Evolutionary conservation across 2,329 filamentous ascomycete species (phyloP).

Genomic region (Colletotrichum plurivorum): DNA sequence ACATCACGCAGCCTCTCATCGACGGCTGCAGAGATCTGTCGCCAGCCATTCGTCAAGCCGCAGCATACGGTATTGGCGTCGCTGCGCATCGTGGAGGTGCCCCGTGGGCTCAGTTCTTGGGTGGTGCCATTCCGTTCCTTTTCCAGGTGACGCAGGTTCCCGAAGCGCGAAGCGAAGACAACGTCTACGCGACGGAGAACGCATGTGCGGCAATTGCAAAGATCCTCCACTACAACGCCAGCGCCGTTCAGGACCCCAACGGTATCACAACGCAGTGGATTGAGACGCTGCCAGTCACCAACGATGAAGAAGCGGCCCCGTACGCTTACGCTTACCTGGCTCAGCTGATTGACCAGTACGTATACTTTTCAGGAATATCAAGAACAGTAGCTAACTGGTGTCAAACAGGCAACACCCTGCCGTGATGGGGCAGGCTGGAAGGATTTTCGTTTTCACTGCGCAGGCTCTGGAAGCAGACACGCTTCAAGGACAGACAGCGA

Average conservation of each 20-base stretch:
- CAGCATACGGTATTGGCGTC: constrained; percentile 95
- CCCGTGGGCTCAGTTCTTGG: constrained; percentile 89
- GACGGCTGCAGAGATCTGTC: constrained; percentile 88
- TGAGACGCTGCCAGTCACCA: constrained; percentile 89
- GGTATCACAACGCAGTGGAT: constrained; percentile 89
- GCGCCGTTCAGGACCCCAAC: constrained; percentile 82
- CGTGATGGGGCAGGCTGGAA: constrained; percentile 82
- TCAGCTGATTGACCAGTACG: constrained; percentile 94
- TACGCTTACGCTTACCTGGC: constrained; percentile 95
- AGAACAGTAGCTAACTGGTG: constrained; percentile 45
- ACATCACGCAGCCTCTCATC: constrained; percentile 89
- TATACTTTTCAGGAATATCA: constrained; percentile 65
- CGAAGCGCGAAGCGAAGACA: constrained; percentile 89
- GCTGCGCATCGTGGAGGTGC: constrained; percentile 93
- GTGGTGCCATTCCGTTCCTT: constrained; percentile 82
- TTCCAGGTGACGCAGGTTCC: constrained; percentile 88
- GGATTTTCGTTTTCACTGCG: constrained; percentile 87
- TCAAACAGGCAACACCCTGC: constrained; percentile 82
- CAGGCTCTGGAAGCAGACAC: constrained; percentile 93
- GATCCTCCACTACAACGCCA: constrained; percentile 90
- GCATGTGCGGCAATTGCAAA: constrained; percentile 97
- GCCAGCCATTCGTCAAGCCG: constrained; percentile 94
- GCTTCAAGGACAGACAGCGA: constrained; percentile 86
- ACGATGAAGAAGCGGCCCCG: constrained; percentile 97
- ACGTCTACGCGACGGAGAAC: constrained; percentile 97